These are phyloP conservation scores for Phytophthora sansomeana DNA, from an alignment of 352 stramenopile species.

Conservation along the genomic window DNA sequence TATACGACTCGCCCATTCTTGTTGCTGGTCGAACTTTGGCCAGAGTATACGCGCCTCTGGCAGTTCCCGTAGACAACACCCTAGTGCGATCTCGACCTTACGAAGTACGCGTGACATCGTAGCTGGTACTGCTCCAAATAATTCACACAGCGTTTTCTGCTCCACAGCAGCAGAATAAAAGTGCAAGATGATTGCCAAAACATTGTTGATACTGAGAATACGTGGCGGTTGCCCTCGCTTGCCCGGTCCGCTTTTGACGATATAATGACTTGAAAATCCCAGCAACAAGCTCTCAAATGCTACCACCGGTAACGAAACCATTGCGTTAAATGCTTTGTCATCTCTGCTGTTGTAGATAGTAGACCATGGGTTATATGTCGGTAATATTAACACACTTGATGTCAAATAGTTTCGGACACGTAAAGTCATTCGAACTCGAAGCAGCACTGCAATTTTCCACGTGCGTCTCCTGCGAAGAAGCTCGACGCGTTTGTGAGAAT, in stretches of 20 bases:
- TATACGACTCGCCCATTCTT: neutral
- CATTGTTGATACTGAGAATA: neutral
- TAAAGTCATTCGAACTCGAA: neutral
- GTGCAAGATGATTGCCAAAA: neutral
- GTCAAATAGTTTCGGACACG: conserved; percentile 4
- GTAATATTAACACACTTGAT: neutral
- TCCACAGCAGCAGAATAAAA: conserved; percentile 3
- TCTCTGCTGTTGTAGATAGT: neutral
- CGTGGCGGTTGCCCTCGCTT: neutral
- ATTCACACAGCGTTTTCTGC: neutral
- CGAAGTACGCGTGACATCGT: neutral
- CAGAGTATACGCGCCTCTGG: neutral
- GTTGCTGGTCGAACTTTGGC: neutral
- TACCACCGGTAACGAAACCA: neutral
- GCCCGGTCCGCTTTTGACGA: no score
- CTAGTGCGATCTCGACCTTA: neutral
- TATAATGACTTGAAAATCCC: neutral
- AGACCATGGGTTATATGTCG: neutral
- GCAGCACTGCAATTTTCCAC: neutral
- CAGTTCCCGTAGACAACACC: neutral
- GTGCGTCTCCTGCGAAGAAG: neutral
- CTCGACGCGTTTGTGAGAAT: neutral
- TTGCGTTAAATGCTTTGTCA: neutral
- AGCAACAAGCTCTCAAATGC: neutral
- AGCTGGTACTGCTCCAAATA: neutral